Evolutionary conservation across 2,329 filamentous ascomycete species (phyloP).

Genomic region (Aspergillus fumigatus): DNA sequence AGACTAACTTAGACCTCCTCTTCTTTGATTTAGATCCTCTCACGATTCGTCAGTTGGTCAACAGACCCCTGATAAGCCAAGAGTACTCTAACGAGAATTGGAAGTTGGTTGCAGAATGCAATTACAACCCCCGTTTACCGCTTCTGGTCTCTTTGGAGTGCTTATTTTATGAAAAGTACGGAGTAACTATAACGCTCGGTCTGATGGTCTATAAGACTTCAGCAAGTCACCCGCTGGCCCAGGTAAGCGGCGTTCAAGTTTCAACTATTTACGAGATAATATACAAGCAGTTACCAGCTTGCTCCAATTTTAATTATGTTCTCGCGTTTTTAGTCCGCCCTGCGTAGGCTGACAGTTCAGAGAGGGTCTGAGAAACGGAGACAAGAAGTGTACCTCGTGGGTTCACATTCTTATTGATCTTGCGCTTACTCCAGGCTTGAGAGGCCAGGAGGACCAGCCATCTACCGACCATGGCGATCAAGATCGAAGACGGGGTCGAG

Average conservation of each 20-base stretch:
- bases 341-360: constrained; percentile 44
- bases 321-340: constrained; percentile 55
- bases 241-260: neutral
- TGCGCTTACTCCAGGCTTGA: constrained; percentile 39
- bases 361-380: constrained; percentile 54
- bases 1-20: too few species aligned
- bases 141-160: neutral
- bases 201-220: too few species aligned
- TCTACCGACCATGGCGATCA: constrained; percentile 45
- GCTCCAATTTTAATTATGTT: constrained; percentile 34
- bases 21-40: neutral
- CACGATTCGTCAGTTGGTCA: neutral
- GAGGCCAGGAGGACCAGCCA: constrained; percentile 38
- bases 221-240: neutral
- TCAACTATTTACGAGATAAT: neutral
- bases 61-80: neutral
- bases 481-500: constrained; percentile 46
- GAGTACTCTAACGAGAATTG: neutral
- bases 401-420: constrained; percentile 41
- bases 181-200: neutral
- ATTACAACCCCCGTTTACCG: neutral
- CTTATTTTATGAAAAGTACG: too few species aligned
- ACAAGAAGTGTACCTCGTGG: constrained; percentile 29
- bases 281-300: neutral
- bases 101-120: neutral